Evolutionary conservation across 2,329 filamentous ascomycete genomes (phyloP).

Genomic region (Cytospora leucostoma): DNA sequence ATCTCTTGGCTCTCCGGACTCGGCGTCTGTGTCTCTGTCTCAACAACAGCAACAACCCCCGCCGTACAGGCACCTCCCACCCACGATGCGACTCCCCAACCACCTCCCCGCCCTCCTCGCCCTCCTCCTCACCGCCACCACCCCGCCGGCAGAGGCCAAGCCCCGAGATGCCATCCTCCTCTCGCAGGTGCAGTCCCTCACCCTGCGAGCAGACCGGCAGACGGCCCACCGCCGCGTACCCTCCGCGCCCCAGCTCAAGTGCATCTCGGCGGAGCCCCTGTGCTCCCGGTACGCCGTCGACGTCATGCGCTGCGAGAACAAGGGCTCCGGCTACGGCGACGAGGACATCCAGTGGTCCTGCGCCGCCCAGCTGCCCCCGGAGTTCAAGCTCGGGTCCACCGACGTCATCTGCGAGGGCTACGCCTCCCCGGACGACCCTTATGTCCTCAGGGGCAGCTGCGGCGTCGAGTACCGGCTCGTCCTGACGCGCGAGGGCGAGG

Average conservation of each 20-base stretch:
- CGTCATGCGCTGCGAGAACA: slow-evolving; percentile 86
- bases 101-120: slow-evolving; percentile 1
- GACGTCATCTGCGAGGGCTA: slow-evolving; percentile 96
- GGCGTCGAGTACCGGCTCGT: slow-evolving; percentile 85
- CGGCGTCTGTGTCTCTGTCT: neutral
- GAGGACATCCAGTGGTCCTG: slow-evolving; percentile 94
- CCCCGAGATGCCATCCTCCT: slow-evolving; percentile 58
- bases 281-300: slow-evolving; percentile 74
- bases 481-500: slow-evolving; percentile 75
- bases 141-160: slow-evolving; percentile 31
- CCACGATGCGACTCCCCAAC: slow-evolving; percentile 9
- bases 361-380: slow-evolving; percentile 60
- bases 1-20: no score
- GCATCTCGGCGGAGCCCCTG: slow-evolving; percentile 65
- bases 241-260: slow-evolving; percentile 77
- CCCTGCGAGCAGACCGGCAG: slow-evolving; percentile 64
- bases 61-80: neutral
- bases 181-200: slow-evolving; percentile 72
- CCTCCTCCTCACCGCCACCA: no score
- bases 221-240: slow-evolving; percentile 77
- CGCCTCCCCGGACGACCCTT: slow-evolving; percentile 71
- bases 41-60: neutral
- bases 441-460: slow-evolving; percentile 89
- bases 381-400: slow-evolving; percentile 74
- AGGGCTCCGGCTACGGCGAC: slow-evolving; percentile 73